Evolutionary conservation across 495 filamentous ascomycete genomes (phyloP).

Genomic region (Barbatosphaeria neglecta): DNA sequence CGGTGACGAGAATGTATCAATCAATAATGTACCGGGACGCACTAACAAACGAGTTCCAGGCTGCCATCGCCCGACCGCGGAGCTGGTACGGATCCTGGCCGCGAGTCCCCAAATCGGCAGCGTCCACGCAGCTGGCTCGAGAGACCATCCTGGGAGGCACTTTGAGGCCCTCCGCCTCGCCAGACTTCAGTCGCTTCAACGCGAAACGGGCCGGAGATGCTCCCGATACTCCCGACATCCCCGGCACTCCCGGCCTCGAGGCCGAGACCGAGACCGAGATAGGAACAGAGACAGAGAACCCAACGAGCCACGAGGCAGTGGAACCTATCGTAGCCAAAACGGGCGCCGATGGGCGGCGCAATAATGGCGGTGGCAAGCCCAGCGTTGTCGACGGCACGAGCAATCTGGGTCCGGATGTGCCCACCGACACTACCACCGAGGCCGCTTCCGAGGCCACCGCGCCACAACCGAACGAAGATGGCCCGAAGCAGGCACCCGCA

Average conservation of each 20-base stretch:
- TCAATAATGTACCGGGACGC: no score
- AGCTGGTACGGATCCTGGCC: conserved; percentile 63
- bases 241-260: conserved; percentile 15
- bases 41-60: conserved; percentile 12
- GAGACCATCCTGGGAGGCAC: conserved; percentile 59
- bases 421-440: background rate
- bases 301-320: no score
- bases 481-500: conserved; percentile 21
- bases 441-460: conserved; percentile 4
- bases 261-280: conserved; percentile 12
- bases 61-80: conserved; percentile 43
- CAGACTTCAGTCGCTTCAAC: conserved; percentile 37
- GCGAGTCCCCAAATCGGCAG: conserved; percentile 50
- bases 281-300: conserved; percentile 12
- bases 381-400: no score
- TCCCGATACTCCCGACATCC: no score
- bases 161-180: conserved; percentile 19
- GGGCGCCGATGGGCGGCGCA: no score
- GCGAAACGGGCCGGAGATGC: conserved; percentile 21
- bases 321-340: no score
- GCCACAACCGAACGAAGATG: conserved; percentile 4
- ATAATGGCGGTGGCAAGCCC: no score
- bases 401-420: conserved; percentile 1
- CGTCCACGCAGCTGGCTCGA: conserved; percentile 63
- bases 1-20: background rate